Evolutionary conservation across 1,139 yeast species (phyloP), one percentile per base, ranked within the genome.

Genomic region (Lodderomyces theae): DNA sequence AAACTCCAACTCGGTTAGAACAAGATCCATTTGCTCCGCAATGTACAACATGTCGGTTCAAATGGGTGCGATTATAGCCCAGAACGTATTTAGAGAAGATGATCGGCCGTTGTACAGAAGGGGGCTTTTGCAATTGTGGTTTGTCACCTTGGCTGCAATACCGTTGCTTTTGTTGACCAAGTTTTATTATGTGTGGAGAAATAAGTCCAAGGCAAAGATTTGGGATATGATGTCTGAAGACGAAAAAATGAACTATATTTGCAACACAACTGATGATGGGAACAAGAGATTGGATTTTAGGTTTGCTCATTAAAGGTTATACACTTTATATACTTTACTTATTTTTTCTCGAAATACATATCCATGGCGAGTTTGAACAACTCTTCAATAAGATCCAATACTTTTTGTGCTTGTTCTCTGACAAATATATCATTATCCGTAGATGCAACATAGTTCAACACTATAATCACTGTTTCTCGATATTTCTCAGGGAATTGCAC

Each of bases 41-140:
- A 45, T 81, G 28, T 80, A 79, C 56, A 83, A 82, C 52, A 80
- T 82, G 64, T 68, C 68, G 49, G 80, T 77, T 1, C 88, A 82
- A 56, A 57, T 75, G 1, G 82, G 82, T 1, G 58, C 64, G 34
- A 74, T 82, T 40, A 63, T 74, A 8, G 63, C 74, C 2, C 63
- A 77, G n/a, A 76, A 80, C 49, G 68, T 81, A 18, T 83, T 82
- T 56, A 66, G 80, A 42, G 55, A 58, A 0, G 72, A 70, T 38
- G 89, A 83, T 53, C 69, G 69, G 22, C 89, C 89, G 1, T 52
- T 63, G 21, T 83, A 82, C 54, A 67, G 66, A 37, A 59, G 74
- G 21, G 89, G 88, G 19, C 80, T 82, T 26, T 42, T 50, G 43
- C 52, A 44, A 21, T 47, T 60, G 35, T 53, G 60, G 35, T 39